A percentile compares a stretch with the other conserved stretches of the same genome.
These are phyloP conservation scores for Auricularia auricula-judae DNA, from an alignment of 768 basidiomycete species.

Conservation along the genomic window DNA sequence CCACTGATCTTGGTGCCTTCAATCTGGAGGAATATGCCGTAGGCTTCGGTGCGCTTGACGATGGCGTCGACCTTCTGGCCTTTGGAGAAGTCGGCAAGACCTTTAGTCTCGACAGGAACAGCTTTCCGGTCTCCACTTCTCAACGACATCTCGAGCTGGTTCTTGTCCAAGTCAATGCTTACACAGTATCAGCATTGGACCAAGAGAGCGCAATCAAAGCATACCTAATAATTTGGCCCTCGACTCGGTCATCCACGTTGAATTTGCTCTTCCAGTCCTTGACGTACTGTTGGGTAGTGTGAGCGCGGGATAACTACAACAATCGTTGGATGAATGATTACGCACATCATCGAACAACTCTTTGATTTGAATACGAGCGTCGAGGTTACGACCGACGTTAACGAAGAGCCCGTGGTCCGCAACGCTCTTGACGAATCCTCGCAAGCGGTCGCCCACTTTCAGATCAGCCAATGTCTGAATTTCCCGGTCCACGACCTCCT, in stretches of 20 bases:
- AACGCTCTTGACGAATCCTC: constrained; percentile 85
- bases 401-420: constrained; percentile 86
- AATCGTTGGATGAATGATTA: not conserved
- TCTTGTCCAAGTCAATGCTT: constrained; percentile 60
- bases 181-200: not conserved
- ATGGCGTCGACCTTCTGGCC: constrained; percentile 74
- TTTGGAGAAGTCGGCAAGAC: constrained; percentile 46
- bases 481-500: constrained; percentile 54
- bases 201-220: constrained; percentile 7
- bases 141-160: constrained; percentile 87
- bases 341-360: constrained; percentile 82
- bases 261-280: constrained; percentile 93
- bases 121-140: constrained; percentile 49
- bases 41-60: constrained; percentile 75
- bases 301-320: constrained; percentile 6
- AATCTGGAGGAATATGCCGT: constrained; percentile 88
- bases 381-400: constrained; percentile 67
- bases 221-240: constrained; percentile 76
- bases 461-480: constrained; percentile 50
- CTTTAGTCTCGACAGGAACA: constrained; percentile 22
- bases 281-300: constrained; percentile 50
- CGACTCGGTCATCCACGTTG: constrained; percentile 69
- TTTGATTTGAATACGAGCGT: constrained; percentile 86
- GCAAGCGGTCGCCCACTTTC: constrained; percentile 59
- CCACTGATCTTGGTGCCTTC: constrained; percentile 77